Evolutionary conservation across 257 asterid genomes (phyloP).

Genomic region (Lycium barbarum): DNA sequence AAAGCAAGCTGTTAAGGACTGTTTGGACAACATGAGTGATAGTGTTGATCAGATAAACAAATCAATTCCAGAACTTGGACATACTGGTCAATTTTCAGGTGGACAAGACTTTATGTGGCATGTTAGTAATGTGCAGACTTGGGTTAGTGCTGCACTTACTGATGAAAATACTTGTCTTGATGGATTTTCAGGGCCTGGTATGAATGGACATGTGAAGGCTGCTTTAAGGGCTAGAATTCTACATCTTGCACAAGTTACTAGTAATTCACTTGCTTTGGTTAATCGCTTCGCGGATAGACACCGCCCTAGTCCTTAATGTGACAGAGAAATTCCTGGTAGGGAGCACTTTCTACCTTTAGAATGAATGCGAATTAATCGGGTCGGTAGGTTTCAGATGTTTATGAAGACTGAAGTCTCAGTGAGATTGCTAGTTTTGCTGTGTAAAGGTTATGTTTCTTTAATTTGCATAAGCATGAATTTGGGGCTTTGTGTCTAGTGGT

Average conservation of each 20-base stretch:
- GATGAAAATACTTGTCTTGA: slow-evolving; percentile 53
- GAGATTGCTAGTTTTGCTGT: not conserved
- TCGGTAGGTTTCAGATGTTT: not conserved
- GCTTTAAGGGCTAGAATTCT: slow-evolving; percentile 44
- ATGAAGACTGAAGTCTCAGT: not conserved
- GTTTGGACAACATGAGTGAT: slow-evolving; percentile 54
- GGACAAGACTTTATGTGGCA: slow-evolving; percentile 63
- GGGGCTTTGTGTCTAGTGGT: not conserved
- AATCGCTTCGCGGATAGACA: slow-evolving; percentile 54
- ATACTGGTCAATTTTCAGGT: slow-evolving; percentile 31
- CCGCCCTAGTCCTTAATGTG: not conserved
- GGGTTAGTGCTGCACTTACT: slow-evolving; percentile 72
- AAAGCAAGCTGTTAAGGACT: slow-evolving; percentile 58
- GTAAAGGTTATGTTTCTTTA: not conserved
- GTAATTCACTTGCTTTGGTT: slow-evolving; percentile 64
- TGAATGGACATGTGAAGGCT: slow-evolving; percentile 51
- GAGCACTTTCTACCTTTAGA: not conserved
- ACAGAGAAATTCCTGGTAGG: not conserved
- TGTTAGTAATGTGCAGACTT: slow-evolving; percentile 71
- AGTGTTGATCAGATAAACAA: slow-evolving; percentile 58
- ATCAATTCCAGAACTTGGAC: slow-evolving; percentile 57
- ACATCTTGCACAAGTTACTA: slow-evolving; percentile 55
- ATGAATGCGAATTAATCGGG: not conserved
- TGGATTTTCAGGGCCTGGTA: slow-evolving; percentile 45
- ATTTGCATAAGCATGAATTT: not conserved